Conservation (phyloP, 1,284 basidiomycete genomes). For the Boletellus deceptivus region DNA sequence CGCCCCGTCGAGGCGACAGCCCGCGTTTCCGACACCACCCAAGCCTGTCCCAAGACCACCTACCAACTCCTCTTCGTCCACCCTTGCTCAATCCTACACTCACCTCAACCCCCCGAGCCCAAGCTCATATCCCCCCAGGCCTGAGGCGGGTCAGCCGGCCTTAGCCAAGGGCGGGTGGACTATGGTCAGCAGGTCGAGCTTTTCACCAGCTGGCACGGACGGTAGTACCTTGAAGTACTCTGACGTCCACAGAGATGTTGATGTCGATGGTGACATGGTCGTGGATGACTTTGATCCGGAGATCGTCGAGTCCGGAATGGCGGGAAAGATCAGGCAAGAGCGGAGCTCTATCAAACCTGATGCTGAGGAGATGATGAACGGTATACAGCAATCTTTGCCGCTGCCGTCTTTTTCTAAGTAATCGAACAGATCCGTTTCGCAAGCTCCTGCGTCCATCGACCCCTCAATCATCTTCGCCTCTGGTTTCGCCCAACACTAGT, state of each 20-base stretch:
- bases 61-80: constrained; percentile 60
- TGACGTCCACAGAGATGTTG: constrained; percentile 44
- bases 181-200: constrained; percentile 51
- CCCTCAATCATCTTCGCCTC: constrained; percentile 35
- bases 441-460: constrained; percentile 36
- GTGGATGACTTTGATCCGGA: constrained; percentile 68
- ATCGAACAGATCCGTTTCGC: constrained; percentile 54
- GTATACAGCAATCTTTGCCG: constrained; percentile 40
- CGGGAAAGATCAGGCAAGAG: constrained; percentile 44
- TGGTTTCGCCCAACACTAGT: constrained; percentile 25
- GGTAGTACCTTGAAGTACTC: constrained; percentile 35
- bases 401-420: constrained; percentile 19
- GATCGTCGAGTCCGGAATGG: constrained; percentile 37
- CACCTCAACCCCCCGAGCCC: constrained; percentile 75
- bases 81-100: constrained; percentile 78
- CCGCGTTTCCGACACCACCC: constrained; percentile 48
- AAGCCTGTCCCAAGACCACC: constrained; percentile 53
- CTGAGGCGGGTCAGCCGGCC: constrained; percentile 37
- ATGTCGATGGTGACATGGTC: constrained; percentile 72
- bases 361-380: constrained; percentile 68
- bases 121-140: constrained; percentile 66
- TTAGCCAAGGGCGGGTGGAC: constrained; percentile 65
- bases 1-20: constrained; percentile 31
- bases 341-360: constrained; percentile 59
- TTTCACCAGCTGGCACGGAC: constrained; percentile 25